Evolutionary conservation across 2,329 filamentous ascomycete species (phyloP).

Genomic region (Cytospora piceicola): DNA sequence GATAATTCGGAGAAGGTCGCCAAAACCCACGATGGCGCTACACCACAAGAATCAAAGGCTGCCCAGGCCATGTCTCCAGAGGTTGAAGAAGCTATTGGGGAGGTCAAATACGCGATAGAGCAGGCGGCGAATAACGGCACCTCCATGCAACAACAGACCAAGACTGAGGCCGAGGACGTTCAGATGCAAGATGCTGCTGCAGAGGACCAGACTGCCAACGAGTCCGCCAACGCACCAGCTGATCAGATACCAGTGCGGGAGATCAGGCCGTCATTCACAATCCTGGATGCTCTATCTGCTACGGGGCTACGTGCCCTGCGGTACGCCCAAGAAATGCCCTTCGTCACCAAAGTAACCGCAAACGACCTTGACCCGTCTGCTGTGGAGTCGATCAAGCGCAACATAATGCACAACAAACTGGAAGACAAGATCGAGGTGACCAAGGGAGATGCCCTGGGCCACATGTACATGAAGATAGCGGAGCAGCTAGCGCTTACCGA

Average conservation of each 20-base stretch:
- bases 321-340: slow-evolving; percentile 89
- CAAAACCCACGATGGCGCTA: slow-evolving; percentile 14
- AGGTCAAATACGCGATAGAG: background rate
- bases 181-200: slow-evolving; percentile 6
- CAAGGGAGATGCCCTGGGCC: slow-evolving; percentile 80
- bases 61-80: background rate
- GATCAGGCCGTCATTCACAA: slow-evolving; percentile 64
- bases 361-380: slow-evolving; percentile 86
- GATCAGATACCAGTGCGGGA: slow-evolving; percentile 34
- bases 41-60: slow-evolving; percentile 16
- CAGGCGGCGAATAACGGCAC: background rate
- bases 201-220: slow-evolving; percentile 11
- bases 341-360: slow-evolving; percentile 78
- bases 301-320: slow-evolving; percentile 89
- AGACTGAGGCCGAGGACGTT: background rate
- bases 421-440: slow-evolving; percentile 71
- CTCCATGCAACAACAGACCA: background rate
- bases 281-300: slow-evolving; percentile 92
- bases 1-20: slow-evolving; percentile 16
- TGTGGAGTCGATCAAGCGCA: slow-evolving; percentile 78
- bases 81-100: background rate
- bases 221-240: slow-evolving; percentile 1
- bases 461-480: slow-evolving; percentile 81
- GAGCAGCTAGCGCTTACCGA: slow-evolving; percentile 51
- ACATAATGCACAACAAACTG: slow-evolving; percentile 82